phyloP scores from a whole-genome alignment of 345 rosid species.

The Arabis hirsuta region DNA sequence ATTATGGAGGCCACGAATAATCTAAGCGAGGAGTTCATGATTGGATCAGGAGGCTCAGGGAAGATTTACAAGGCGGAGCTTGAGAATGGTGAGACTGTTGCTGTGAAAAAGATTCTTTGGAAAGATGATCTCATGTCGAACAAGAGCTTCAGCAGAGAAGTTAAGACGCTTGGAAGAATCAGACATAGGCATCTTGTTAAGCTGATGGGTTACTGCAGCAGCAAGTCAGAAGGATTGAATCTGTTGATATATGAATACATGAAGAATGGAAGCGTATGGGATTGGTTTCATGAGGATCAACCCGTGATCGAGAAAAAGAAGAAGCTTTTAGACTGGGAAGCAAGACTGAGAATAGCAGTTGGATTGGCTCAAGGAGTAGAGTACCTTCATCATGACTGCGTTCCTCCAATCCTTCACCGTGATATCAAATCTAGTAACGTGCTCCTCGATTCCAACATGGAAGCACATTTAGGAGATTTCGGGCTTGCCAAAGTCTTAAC shows the following conservation, averaged over 20 bases:
- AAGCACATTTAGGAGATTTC: conserved; percentile 93
- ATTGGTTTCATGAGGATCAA: conserved; percentile 72
- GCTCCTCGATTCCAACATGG: conserved; percentile 80
- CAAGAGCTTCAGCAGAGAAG: conserved; percentile 87
- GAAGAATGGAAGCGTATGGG: conserved; percentile 96
- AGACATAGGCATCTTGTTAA: conserved; percentile 89
- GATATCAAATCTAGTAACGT: conserved; percentile 93
- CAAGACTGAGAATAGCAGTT: conserved; percentile 74
- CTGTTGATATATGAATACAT: conserved; percentile 89
- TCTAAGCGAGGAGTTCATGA: conserved; percentile 75
- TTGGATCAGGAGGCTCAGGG: conserved; percentile 96
- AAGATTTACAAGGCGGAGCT: conserved; percentile 78
- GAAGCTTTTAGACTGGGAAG: conserved; percentile 76
- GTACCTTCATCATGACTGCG: conserved; percentile 94
- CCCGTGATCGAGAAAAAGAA: conserved; percentile 52
- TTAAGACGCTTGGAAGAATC: conserved; percentile 77
- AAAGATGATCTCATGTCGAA: conserved; percentile 74
- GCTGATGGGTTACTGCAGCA: conserved; percentile 83
- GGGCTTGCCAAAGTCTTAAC: conserved; percentile 77
- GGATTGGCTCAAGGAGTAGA: conserved; percentile 93
- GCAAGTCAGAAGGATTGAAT: conserved; percentile 64
- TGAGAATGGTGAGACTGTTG: conserved; percentile 67
- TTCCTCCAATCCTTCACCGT: conserved; percentile 81
- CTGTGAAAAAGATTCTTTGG: conserved; percentile 78
- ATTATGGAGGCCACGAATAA: conserved; percentile 81